A percentile compares a stretch with the other conserved stretches of the same genome.
Evolutionary conservation across 73 alveolate species (phyloP).

Genomic region (Tetrahymena thermophila): DNA sequence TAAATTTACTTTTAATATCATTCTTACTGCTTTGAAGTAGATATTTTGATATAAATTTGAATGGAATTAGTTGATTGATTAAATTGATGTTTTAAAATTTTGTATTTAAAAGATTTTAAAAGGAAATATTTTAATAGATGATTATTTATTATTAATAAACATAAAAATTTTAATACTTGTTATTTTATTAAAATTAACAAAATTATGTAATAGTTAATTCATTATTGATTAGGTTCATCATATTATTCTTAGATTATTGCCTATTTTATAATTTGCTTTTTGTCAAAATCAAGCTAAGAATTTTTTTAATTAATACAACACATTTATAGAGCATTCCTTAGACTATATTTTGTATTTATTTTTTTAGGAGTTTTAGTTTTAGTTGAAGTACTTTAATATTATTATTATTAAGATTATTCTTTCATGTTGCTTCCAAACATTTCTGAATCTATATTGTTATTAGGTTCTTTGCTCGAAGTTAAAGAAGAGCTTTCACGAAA

Average conservation of each 20-base stretch:
- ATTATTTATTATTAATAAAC: too few relatives aligned
- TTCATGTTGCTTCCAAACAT: background rate
- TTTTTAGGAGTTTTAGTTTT: background rate
- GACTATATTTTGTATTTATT: background rate
- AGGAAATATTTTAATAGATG: too few relatives aligned
- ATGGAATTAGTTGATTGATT: too few relatives aligned
- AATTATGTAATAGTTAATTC: too few relatives aligned
- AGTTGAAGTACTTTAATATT: background rate
- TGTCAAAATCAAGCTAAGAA: background rate
- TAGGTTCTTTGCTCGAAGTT: background rate
- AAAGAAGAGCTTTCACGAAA: background rate
- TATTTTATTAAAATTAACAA: background rate
- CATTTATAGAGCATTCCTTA: background rate
- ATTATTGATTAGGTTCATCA: background rate
- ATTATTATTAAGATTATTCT: background rate
- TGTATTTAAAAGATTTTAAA: too few relatives aligned
- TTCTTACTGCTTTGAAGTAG: too few relatives aligned
- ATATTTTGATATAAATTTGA: too few relatives aligned
- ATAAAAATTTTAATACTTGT: background rate
- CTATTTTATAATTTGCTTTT: background rate
- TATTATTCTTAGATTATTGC: background rate
- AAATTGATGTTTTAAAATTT: too few relatives aligned
- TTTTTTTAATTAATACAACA: background rate
- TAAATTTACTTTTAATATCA: too few relatives aligned
- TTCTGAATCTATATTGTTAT: background rate